These are phyloP conservation scores for Ophiosphaerella korrae DNA, from an alignment of 2,329 filamentous ascomycete species.

Conservation along the genomic window DNA sequence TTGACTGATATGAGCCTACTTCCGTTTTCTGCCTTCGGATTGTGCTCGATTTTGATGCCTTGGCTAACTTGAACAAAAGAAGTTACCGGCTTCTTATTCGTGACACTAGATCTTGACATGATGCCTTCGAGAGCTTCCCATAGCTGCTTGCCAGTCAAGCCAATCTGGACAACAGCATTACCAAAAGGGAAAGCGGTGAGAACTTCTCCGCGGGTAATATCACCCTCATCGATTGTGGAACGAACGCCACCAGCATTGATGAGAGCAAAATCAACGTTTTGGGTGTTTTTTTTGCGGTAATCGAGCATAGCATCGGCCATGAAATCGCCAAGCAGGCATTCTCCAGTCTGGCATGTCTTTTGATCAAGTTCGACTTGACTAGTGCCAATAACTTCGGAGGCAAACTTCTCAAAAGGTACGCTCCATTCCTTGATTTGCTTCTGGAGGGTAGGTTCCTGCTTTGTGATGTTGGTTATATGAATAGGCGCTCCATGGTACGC, in stretches of 20 bases:
- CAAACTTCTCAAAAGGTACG: constrained; percentile 64
- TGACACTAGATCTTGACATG: constrained; percentile 60
- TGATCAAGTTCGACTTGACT: constrained; percentile 64
- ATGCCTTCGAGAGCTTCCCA: constrained; percentile 65
- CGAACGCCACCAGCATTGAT: constrained; percentile 70
- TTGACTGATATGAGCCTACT: constrained; percentile 59
- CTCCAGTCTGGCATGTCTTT: constrained; percentile 60
- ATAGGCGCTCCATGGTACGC: constrained; percentile 68
- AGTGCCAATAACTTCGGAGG: constrained; percentile 61
- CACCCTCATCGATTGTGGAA: constrained; percentile 64
- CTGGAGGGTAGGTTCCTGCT: constrained; percentile 63
- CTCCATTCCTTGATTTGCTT: constrained; percentile 64
- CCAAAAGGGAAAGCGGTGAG: constrained; percentile 70
- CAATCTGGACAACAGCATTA: constrained; percentile 66
- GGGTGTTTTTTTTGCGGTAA: constrained; percentile 59
- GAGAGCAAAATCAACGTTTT: constrained; percentile 61
- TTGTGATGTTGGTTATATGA: constrained; percentile 66
- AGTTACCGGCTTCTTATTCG: constrained; percentile 59
- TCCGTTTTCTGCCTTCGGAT: constrained; percentile 57
- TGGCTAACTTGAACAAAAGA: constrained; percentile 66
- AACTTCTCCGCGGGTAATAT: constrained; percentile 67
- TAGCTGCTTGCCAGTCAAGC: constrained; percentile 58
- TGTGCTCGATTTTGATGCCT: constrained; percentile 63
- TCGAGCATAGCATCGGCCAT: constrained; percentile 63
- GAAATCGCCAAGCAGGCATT: constrained; percentile 57